Conservation (phyloP, 2,329 filamentous ascomycete genomes). For the Phaeosphaeria sp. region DNA sequence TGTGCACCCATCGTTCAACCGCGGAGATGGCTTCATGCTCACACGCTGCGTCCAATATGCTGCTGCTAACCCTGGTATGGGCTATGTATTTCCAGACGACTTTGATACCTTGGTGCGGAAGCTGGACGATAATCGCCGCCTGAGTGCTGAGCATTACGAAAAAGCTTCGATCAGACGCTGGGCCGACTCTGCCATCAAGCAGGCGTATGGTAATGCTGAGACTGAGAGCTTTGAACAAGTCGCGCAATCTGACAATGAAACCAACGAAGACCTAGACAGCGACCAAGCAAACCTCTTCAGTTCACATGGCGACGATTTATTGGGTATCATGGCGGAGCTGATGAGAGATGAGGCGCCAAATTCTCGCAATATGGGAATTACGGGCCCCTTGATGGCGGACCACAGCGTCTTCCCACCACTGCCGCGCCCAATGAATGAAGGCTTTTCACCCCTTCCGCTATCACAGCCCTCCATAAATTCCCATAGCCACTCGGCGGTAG, state of each 20-base stretch:
- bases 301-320: background rate
- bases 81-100: background rate
- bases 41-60: conserved; percentile 2
- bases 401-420: too few relatives aligned
- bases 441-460: too few relatives aligned
- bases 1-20: background rate
- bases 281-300: background rate
- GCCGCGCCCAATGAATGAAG: too few relatives aligned
- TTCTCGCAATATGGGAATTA: too few relatives aligned
- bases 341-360: too few relatives aligned
- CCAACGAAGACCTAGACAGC: background rate
- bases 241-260: background rate
- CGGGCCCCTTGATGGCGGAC: too few relatives aligned
- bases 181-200: conserved; percentile 7
- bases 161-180: background rate
- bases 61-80: background rate
- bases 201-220: background rate
- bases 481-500: too few relatives aligned
- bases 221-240: background rate
- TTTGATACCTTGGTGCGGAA: background rate
- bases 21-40: conserved; percentile 2
- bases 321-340: background rate
- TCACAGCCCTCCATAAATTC: too few relatives aligned
- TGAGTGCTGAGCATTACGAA: background rate
- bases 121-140: background rate